phyloP scores from a whole-genome alignment of 2,329 filamentous ascomycete genomes.

The Capronia coronata region DNA sequence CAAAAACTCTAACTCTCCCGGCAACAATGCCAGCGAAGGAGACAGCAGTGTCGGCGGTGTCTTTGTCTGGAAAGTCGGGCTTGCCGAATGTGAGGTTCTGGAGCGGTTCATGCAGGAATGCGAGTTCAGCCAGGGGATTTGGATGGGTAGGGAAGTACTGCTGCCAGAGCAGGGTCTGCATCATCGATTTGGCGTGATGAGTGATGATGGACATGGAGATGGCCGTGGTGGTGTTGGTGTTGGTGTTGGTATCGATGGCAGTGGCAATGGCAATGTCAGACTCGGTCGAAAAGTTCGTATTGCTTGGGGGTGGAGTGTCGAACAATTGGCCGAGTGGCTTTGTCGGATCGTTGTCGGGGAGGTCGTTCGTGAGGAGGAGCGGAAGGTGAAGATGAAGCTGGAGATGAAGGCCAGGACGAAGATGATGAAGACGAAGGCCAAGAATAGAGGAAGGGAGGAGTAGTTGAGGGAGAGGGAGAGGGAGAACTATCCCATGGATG shows the following conservation, averaged over 20 bases:
- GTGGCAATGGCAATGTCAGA: constrained; percentile 24
- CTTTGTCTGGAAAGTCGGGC: constrained; percentile 21
- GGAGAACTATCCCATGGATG: no score
- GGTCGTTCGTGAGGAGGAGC: constrained; percentile 39
- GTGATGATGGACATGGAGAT: constrained; percentile 7
- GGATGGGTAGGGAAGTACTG: constrained; percentile 1
- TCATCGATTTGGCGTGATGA: no score
- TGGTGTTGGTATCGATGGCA: no score
- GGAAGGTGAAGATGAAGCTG: constrained; percentile 22
- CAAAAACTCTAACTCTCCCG: no score
- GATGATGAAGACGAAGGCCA: neutral
- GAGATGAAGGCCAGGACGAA: neutral
- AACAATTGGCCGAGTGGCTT: constrained; percentile 40
- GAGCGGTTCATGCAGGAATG: constrained; percentile 31
- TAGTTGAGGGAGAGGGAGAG: no score
- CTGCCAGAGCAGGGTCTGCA: no score
- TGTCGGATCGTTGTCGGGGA: constrained; percentile 45
- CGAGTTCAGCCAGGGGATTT: constrained; percentile 19
- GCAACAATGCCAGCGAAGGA: no score
- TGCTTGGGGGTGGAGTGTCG: constrained; percentile 39
- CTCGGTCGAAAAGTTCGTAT: neutral
- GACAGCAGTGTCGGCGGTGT: constrained; percentile 20
- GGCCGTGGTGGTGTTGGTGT: neutral
- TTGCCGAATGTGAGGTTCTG: constrained; percentile 22
- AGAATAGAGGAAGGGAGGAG: no score